These are phyloP conservation scores for Pseudozyma hubeiensis DNA, from an alignment of 1,284 basidiomycete species.

Conservation along the genomic window DNA sequence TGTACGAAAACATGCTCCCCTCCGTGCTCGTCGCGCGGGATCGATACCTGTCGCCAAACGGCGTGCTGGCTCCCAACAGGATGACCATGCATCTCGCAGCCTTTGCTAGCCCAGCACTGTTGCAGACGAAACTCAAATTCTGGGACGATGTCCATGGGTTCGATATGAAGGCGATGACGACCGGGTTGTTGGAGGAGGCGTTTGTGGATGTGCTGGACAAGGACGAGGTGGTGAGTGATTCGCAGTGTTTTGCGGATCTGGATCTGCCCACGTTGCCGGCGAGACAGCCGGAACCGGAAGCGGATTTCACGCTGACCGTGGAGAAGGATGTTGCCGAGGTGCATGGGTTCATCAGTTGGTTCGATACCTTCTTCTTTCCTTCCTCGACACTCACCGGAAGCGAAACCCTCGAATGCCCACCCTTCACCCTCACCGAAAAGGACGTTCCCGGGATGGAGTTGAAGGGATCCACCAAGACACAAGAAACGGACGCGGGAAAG, in stretches of 20 bases:
- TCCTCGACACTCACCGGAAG: slow-evolving; percentile 1
- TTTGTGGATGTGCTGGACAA: slow-evolving; percentile 58
- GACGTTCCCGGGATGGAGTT: slow-evolving; percentile 80
- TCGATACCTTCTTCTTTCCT: slow-evolving; percentile 67
- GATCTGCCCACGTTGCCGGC: slow-evolving; percentile 52
- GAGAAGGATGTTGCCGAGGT: slow-evolving; percentile 18
- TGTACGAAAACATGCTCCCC: slow-evolving; percentile 98
- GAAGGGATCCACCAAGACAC: slow-evolving; percentile 71
- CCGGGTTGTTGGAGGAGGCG: slow-evolving; percentile 62
- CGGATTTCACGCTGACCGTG: slow-evolving; percentile 48
- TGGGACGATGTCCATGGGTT: slow-evolving; percentile 90
- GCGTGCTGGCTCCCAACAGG: slow-evolving; percentile 92
- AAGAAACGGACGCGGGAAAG: slow-evolving; percentile 30
- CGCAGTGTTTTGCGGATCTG: slow-evolving; percentile 57
- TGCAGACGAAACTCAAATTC: slow-evolving; percentile 84
- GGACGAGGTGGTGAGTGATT: slow-evolving; percentile 48
- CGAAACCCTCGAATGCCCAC: slow-evolving; percentile 29
- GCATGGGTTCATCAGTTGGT: slow-evolving; percentile 65
- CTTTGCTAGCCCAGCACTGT: slow-evolving; percentile 80
- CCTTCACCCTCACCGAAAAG: slow-evolving; percentile 16
- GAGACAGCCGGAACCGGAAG: slow-evolving; percentile 67
- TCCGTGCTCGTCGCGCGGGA: slow-evolving; percentile 89
- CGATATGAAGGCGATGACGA: slow-evolving; percentile 61
- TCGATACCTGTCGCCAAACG: slow-evolving; percentile 78
- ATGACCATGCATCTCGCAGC: slow-evolving; percentile 85